Evolutionary conservation across 371 early-diverging fungal genomes (phyloP).

Genomic region (Mycotypha africana): DNA sequence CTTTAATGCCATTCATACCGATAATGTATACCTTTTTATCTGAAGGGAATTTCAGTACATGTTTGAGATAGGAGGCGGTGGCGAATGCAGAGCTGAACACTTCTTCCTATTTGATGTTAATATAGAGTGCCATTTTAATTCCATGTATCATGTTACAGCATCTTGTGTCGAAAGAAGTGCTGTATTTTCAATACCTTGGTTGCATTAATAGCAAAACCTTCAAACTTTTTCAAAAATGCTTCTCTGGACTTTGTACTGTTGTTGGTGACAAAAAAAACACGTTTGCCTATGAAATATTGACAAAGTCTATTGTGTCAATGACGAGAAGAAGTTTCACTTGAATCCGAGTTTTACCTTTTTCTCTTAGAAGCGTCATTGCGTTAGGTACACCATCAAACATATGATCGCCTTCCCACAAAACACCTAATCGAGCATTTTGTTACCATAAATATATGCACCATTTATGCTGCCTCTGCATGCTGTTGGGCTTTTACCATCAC

Average conservation of each 20-base stretch:
- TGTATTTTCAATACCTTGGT: constrained; percentile 36
- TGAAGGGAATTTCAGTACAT: constrained; percentile 70
- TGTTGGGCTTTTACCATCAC: constrained; percentile 94
- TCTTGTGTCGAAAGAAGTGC: neutral
- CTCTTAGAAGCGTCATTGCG: constrained; percentile 65
- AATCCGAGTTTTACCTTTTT: constrained; percentile 57
- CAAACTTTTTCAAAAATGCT: constrained; percentile 79
- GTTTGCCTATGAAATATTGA: constrained; percentile 56
- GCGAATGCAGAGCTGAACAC: constrained; percentile 94
- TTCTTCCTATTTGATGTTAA: constrained; percentile 58
- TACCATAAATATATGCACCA: too few relatives aligned
- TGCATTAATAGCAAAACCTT: constrained; percentile 70
- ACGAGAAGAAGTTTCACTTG: too few relatives aligned
- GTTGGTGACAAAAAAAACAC: constrained; percentile 92
- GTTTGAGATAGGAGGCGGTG: constrained; percentile 86
- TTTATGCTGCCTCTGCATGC: too few relatives aligned
- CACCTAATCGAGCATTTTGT: too few relatives aligned
- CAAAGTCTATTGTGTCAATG: neutral
- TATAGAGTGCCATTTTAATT: neutral
- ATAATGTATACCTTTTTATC: constrained; percentile 89
- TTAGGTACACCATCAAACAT: constrained; percentile 65
- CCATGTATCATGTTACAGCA: too few relatives aligned
- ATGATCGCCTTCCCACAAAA: constrained; percentile 83
- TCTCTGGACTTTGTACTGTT: constrained; percentile 89
- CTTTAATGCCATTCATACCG: constrained; percentile 85